Percentiles rank a stretch among this genome's conserved stretches.
Evolutionary conservation across 208 protist species (phyloP).

Genomic region (Naegleria lovaniensis): DNA sequence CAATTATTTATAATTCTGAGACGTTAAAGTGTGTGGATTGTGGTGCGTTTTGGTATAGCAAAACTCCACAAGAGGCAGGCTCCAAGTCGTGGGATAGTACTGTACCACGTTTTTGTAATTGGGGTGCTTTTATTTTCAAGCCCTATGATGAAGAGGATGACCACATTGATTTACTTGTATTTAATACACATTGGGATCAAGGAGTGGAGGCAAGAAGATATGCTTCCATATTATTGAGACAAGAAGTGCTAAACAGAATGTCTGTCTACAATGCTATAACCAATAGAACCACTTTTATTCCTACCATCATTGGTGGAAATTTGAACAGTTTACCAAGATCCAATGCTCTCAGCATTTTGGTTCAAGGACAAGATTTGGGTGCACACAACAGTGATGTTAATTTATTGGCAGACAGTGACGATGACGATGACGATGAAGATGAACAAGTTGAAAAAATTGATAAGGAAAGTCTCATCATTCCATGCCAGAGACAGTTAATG

Average conservation of each 20-base stretch:
- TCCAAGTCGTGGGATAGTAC: slow-evolving; percentile 1
- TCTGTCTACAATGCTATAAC: too few species aligned
- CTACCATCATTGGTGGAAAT: not conserved
- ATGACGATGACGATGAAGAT: not conserved
- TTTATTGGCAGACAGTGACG: not conserved
- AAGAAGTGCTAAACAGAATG: not conserved
- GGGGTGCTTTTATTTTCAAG: not conserved
- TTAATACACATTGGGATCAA: slow-evolving; percentile 22
- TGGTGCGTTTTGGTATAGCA: not conserved
- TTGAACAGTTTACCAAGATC: not conserved
- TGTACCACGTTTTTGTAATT: not conserved
- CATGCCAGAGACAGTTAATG: not conserved
- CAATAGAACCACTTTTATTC: too few species aligned
- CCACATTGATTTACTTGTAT: not conserved
- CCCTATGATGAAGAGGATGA: not conserved
- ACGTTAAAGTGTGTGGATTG: not conserved
- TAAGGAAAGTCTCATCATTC: not conserved
- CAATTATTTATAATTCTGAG: slow-evolving; percentile 8
- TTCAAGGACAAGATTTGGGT: not conserved
- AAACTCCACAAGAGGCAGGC: not conserved
- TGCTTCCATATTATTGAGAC: not conserved
- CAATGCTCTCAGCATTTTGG: not conserved
- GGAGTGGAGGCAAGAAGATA: slow-evolving; percentile 8
- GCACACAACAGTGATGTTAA: not conserved
- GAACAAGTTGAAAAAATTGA: not conserved